Evolutionary conservation across 495 filamentous ascomycete genomes (phyloP).

Genomic region (Corynascus novoguineensis): DNA sequence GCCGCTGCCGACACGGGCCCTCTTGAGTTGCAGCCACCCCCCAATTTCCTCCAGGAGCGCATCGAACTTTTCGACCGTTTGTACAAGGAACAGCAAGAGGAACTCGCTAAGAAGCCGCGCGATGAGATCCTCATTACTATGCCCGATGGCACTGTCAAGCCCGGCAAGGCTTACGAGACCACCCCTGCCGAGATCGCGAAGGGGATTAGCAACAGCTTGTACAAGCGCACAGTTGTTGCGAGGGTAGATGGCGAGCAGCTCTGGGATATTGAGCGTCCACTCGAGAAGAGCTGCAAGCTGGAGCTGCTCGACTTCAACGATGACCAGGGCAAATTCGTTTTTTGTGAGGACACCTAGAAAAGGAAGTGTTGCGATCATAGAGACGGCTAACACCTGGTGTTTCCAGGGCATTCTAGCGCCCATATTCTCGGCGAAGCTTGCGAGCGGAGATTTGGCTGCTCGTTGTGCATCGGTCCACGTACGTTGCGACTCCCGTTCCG

Average conservation of each 20-base stretch:
- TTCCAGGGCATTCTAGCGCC: conserved; percentile 78
- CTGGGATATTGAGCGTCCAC: conserved; percentile 87
- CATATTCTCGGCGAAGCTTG: conserved; percentile 92
- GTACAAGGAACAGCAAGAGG: conserved; percentile 73
- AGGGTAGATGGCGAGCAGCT: conserved; percentile 67
- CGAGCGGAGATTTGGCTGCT: conserved; percentile 82
- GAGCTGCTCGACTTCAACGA: conserved; percentile 78
- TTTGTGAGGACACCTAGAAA: conserved; percentile 11
- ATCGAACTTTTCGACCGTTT: conserved; percentile 82
- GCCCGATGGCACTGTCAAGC: conserved; percentile 54
- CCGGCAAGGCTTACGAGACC: conserved; percentile 66
- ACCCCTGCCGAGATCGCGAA: conserved; percentile 62
- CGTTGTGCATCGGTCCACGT: conserved; percentile 88
- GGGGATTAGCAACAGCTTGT: conserved; percentile 62
- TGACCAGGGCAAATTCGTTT: conserved; percentile 62
- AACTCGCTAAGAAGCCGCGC: conserved; percentile 58
- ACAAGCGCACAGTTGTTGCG: conserved; percentile 73
- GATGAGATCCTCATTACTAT: conserved; percentile 64
- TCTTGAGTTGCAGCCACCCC: conserved; percentile 59
- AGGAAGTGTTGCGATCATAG: not conserved
- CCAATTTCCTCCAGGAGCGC: conserved; percentile 75
- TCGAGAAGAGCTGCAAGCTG: conserved; percentile 75
- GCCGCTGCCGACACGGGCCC: conserved; percentile 32
- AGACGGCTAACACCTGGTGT: conserved; percentile 37
- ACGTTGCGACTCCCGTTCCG: conserved; percentile 24